These are phyloP conservation scores for Suhomyces faveliae DNA, from an alignment of 805 yeast genomes.

Conservation along the genomic window DNA sequence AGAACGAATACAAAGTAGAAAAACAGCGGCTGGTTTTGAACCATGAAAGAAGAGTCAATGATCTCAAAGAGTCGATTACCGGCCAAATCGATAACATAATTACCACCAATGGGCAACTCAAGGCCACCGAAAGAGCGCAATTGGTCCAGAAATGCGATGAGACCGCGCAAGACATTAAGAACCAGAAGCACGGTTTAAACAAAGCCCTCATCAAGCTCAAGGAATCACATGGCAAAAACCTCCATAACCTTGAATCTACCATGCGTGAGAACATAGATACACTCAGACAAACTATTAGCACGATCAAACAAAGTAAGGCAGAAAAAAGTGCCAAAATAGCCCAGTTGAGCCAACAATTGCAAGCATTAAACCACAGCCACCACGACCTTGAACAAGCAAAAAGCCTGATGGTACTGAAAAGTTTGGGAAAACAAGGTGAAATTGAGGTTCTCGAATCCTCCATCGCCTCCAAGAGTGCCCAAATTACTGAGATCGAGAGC, in stretches of 20 bases:
- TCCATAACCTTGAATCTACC: conserved; percentile 12
- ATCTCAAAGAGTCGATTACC: conserved; percentile 28
- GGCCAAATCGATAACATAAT: conserved; percentile 39
- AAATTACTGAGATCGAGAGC: conserved; percentile 9
- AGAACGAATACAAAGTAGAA: conserved; percentile 8
- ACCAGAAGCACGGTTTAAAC: conserved; percentile 17
- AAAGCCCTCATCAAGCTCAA: conserved; percentile 22
- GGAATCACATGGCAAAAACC: conserved; percentile 23
- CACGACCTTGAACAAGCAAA: conserved; percentile 2
- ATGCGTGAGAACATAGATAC: conserved; percentile 17
- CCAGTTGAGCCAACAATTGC: conserved; percentile 8
- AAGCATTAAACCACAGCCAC: background rate
- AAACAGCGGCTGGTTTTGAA: conserved; percentile 18
- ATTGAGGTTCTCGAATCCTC: conserved; percentile 13
- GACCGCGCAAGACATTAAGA: conserved; percentile 13
- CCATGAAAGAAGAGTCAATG: conserved; percentile 23
- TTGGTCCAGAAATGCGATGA: conserved; percentile 13
- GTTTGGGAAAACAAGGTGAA: conserved; percentile 14
- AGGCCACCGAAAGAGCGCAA: conserved; percentile 24
- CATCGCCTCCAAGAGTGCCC: conserved; percentile 10
- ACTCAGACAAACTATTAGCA: conserved; percentile 11
- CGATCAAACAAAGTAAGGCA: conserved; percentile 6
- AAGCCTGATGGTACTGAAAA: conserved; percentile 6
- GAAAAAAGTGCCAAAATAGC: conserved; percentile 8
- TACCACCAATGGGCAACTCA: conserved; percentile 28